Conservation (phyloP, 2,329 filamentous ascomycete species). For the Cryphonectria naterciae region DNA sequence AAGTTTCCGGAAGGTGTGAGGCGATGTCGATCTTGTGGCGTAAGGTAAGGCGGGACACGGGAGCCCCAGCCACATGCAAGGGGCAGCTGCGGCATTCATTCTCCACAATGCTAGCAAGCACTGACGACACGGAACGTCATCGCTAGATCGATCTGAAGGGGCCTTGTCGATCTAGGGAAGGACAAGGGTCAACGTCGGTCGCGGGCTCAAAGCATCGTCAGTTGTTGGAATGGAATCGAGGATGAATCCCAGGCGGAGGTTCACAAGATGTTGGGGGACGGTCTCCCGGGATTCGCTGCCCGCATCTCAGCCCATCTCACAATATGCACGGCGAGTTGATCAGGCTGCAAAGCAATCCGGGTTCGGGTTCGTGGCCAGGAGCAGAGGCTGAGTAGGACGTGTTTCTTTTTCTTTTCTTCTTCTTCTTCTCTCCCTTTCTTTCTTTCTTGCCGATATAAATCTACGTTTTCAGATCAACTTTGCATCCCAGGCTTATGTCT, state of each 20-base stretch:
- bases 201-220: not conserved
- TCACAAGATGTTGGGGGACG: not conserved
- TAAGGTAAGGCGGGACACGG: not conserved
- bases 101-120: not conserved
- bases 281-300: not conserved
- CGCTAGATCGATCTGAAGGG: not conserved
- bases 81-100: not conserved
- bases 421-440: too few species aligned
- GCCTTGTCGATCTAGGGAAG: not conserved
- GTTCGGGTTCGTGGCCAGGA: not conserved
- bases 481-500: too few species aligned
- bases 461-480: too few species aligned
- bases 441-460: too few species aligned
- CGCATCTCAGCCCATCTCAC: not conserved
- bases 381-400: too few species aligned
- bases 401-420: too few species aligned
- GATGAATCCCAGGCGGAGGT: not conserved
- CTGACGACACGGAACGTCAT: slow-evolving; percentile 15
- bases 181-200: not conserved
- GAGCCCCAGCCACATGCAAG: slow-evolving; percentile 4
- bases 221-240: not conserved
- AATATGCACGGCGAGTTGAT: not conserved
- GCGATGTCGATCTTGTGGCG: slow-evolving; percentile 14
- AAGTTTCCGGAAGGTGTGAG: not conserved
- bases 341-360: not conserved